Conservation (phyloP, 495 filamentous ascomycete genomes). For the Xylaria bambusicola region DNA sequence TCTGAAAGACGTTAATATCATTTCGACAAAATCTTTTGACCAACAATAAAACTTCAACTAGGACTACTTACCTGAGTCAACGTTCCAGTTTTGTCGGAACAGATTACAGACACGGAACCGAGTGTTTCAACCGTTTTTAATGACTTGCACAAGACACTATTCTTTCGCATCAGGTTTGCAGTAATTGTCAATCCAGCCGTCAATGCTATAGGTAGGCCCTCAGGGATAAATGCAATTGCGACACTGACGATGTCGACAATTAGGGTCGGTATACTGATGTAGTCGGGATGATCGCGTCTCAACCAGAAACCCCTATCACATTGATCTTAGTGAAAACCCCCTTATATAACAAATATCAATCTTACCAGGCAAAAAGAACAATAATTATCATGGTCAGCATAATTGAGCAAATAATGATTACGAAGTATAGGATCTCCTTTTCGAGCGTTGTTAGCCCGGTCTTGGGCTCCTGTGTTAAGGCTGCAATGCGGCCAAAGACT, state of each 20-base stretch:
- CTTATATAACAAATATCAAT: no score
- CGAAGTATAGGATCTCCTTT: constrained; percentile 67
- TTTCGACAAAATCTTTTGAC: neutral
- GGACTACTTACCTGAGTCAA: constrained; percentile 54
- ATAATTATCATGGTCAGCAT: constrained; percentile 56
- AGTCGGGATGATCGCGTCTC: constrained; percentile 57
- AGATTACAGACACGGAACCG: constrained; percentile 66
- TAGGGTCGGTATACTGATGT: constrained; percentile 68
- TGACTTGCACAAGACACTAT: constrained; percentile 66
- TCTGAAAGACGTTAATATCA: constrained; percentile 33
- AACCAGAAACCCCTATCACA: constrained; percentile 62
- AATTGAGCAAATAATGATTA: constrained; percentile 61
- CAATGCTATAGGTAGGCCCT: constrained; percentile 70
- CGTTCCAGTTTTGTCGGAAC: constrained; percentile 71
- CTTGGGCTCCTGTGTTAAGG: constrained; percentile 63
- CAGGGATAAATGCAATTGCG: constrained; percentile 73
- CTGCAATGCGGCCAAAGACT: constrained; percentile 70
- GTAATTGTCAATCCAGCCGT: constrained; percentile 58
- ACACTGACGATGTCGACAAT: constrained; percentile 68
- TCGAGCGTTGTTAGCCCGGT: constrained; percentile 65
- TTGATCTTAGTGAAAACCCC: neutral
- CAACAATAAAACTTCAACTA: neutral
- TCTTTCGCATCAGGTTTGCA: constrained; percentile 62
- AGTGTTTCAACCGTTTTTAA: constrained; percentile 71
- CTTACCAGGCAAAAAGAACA: constrained; percentile 62